These are phyloP conservation scores for Pseudopyrenochaeta lycopersici DNA, from an alignment of 2,329 filamentous ascomycete species.

Conservation along the genomic window DNA sequence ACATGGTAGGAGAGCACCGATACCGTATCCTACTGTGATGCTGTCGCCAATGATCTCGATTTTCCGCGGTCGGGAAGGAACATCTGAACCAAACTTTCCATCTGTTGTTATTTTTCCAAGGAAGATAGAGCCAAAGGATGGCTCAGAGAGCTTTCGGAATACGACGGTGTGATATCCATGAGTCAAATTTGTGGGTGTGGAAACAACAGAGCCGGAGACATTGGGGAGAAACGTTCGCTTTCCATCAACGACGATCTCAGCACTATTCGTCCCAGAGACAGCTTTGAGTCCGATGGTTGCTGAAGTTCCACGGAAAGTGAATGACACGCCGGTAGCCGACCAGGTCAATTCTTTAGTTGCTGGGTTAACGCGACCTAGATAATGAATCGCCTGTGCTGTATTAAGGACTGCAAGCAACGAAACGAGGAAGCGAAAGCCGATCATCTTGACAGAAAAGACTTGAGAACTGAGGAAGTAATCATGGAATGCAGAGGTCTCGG, in stretches of 20 bases:
- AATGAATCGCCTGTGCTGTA: constrained; percentile 11
- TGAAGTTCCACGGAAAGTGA: constrained; percentile 53
- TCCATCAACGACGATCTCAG: constrained; percentile 48
- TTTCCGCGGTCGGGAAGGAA: constrained; percentile 36
- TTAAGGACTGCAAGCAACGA: constrained; percentile 5
- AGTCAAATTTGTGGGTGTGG: constrained; percentile 40
- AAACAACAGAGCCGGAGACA: constrained; percentile 40
- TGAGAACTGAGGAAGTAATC: background rate
- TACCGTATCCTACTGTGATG: constrained; percentile 57
- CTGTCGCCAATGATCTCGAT: constrained; percentile 59
- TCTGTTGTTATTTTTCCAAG: constrained; percentile 39
- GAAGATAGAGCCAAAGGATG: constrained; percentile 44
- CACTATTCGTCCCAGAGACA: constrained; percentile 45
- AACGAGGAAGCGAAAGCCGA: background rate
- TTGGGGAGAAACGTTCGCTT: constrained; percentile 31
- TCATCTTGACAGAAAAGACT: background rate
- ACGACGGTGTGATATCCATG: constrained; percentile 49
- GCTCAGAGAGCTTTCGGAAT: constrained; percentile 53
- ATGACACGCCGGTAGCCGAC: constrained; percentile 55
- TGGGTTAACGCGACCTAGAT: constrained; percentile 54
- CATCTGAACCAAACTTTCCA: constrained; percentile 31
- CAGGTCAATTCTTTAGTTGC: constrained; percentile 56
- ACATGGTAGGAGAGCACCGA: constrained; percentile 54
- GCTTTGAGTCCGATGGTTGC: constrained; percentile 47
- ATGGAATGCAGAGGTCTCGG: background rate